phyloP scores from a whole-genome alignment of 2,329 filamentous ascomycete genomes.

The Chrysoporthe cubensis region DNA sequence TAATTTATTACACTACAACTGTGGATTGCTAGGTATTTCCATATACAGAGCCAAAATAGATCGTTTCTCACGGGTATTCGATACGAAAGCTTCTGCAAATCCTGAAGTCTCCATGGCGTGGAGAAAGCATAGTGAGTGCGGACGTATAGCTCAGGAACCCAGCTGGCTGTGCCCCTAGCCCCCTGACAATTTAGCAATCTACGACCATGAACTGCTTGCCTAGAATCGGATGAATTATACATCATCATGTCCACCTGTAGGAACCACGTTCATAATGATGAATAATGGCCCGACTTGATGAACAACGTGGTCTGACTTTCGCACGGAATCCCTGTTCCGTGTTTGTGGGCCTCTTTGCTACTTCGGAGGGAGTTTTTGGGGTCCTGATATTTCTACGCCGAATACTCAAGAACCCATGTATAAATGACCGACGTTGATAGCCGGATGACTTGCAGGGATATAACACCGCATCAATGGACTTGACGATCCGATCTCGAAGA shows the following conservation, averaged over 20 bases:
- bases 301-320: not conserved
- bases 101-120: not conserved
- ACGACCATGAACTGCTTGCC: too few relatives aligned
- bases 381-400: not conserved
- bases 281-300: not conserved
- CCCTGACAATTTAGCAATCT: not conserved
- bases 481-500: not conserved
- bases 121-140: not conserved
- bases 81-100: not conserved
- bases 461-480: not conserved
- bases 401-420: not conserved
- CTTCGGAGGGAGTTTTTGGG: not conserved
- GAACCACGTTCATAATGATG: not conserved
- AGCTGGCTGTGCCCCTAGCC: not conserved
- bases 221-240: too few relatives aligned
- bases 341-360: not conserved
- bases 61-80: not conserved
- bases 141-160: not conserved
- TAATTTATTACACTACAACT: not conserved
- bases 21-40: not conserved
- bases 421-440: constrained; percentile 1
- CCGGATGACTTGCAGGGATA: not conserved
- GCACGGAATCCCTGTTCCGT: not conserved
- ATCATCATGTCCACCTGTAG: not conserved
- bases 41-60: not conserved